Base-by-base conservation (phyloP, 176 grass and related monocot species). In the Echinochloa phyllopogon region DNA sequence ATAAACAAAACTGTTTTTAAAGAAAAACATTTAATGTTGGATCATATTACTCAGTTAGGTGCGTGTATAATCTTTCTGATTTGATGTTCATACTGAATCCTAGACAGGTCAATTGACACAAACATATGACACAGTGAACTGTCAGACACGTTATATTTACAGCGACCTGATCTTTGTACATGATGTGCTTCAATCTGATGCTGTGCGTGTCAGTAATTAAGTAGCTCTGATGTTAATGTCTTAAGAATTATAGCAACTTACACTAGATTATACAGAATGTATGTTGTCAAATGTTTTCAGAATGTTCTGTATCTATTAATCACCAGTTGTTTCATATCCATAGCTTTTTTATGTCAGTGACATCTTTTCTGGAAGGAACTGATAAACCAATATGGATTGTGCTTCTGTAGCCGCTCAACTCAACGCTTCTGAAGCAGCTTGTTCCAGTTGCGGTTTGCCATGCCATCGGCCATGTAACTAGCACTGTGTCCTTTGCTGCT, bases 401-500 rank as follows among this genome's bases (percentile, higher is more conserved):
- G 68, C 42, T 85, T 78, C 77, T 98, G 85, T 66, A 98, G 95
- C 95, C 92, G 7, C 77, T 98, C 9, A 90, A 93, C 79, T 93
- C 95, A 20, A 84, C 88, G 50, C 23, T 98, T 82, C 59, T 98
- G 80, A 95, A 98, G 91, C 72, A 90, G 66, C 87, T 98, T 18
- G 23, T 93, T 79, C 95, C 95, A 86, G 95, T 98, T 76, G 92
- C 92, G 15, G 69, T 93, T 50, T 94, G 95, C 79, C 95, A 98
- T 93, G 95, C 95, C 77, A 69, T 95, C 1, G 95, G 95, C 45
- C 95, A 98, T 84, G 92, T 98, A 61, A 98, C 95, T 15, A 98
- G 92, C 75, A 98, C 92, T 72, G 92, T 98, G n/a, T 95, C 95
- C 13, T 98, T 98, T 72, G 95, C 95, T 86, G 79, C 95, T 48